These are phyloP conservation scores for Rhododendron ferrugineum DNA, from an alignment of 148 eudicot genomes.

Conservation along the genomic window DNA sequence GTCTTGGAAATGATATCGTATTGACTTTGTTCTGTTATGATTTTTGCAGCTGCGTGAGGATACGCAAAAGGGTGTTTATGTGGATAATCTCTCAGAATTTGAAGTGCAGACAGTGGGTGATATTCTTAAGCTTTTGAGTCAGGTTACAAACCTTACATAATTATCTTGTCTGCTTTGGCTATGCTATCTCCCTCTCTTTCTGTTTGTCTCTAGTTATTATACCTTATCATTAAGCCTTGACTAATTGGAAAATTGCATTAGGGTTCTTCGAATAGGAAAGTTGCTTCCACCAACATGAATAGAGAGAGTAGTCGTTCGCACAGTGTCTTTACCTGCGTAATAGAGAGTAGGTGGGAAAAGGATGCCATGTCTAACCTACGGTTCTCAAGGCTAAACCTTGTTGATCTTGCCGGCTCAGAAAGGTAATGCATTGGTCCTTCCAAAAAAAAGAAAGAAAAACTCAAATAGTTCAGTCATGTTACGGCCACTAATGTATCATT, in stretches of 20 bases:
- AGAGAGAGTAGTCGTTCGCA: constrained; percentile 99
- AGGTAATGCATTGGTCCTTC: constrained; percentile 37
- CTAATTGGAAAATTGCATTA: constrained; percentile 22
- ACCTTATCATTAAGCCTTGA: constrained; percentile 10
- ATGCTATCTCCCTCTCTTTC: not conserved
- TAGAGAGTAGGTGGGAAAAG: constrained; percentile 94
- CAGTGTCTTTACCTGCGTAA: constrained; percentile 86
- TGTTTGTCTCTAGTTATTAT: not conserved
- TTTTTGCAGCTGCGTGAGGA: constrained; percentile 79
- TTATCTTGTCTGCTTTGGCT: not conserved
- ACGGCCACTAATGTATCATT: constrained; percentile 2
- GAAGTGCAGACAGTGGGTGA: constrained; percentile 88
- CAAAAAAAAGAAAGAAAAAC: not conserved
- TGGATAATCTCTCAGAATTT: constrained; percentile 92
- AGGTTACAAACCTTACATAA: constrained; percentile 37
- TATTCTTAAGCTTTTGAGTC: constrained; percentile 72
- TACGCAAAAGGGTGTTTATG: constrained; percentile 83
- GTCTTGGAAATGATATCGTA: not conserved
- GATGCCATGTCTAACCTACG: constrained; percentile 75
- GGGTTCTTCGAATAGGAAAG: constrained; percentile 95
- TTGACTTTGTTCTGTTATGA: constrained; percentile 2
- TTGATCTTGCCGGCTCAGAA: constrained; percentile 98
- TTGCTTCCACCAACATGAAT: constrained; percentile 96
- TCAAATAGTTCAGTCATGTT: not conserved
- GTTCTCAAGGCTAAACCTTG: constrained; percentile 93